These are phyloP conservation scores for Neofusicoccum sp. DNA, from an alignment of 2,329 filamentous ascomycete genomes.

Conservation along the genomic window DNA sequence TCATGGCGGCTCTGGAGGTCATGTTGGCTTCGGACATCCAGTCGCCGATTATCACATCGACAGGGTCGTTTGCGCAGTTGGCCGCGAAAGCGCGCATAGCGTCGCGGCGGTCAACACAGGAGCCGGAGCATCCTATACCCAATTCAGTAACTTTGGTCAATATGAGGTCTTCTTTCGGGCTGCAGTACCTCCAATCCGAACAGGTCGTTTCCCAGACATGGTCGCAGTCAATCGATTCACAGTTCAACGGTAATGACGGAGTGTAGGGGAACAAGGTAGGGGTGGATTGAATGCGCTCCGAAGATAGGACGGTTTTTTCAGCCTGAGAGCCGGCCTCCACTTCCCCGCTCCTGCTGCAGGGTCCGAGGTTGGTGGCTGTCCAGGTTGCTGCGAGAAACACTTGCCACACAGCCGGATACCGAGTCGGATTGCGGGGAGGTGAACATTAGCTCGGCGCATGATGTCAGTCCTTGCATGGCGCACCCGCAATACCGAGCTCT, in stretches of 20 bases:
- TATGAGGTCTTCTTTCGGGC: too few species aligned
- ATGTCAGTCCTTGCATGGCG: neutral
- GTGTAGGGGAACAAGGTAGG: too few species aligned
- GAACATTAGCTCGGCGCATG: neutral
- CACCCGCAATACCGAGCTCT: too few species aligned
- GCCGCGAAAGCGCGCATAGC: slow-evolving; percentile 31
- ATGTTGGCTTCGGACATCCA: slow-evolving; percentile 36
- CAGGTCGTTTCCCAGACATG: neutral
- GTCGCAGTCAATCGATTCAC: neutral
- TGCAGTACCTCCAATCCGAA: slow-evolving; percentile 11
- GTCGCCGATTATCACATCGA: slow-evolving; percentile 34
- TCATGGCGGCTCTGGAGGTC: slow-evolving; percentile 28
- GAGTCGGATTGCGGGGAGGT: slow-evolving; percentile 1
- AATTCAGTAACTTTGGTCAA: neutral
- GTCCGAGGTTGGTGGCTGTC: neutral
- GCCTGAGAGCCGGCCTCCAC: too few species aligned
- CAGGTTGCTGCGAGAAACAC: neutral
- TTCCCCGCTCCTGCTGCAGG: neutral
- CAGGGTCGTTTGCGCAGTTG: slow-evolving; percentile 29
- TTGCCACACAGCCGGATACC: neutral
- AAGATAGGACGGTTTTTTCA: too few species aligned
- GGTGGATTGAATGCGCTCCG: neutral
- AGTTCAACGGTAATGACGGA: neutral
- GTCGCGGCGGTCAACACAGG: slow-evolving; percentile 32
- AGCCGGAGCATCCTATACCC: slow-evolving; percentile 30